Percentiles rank a stretch among this genome's conserved stretches.
Conservation (phyloP, 2,329 filamentous ascomycete species). For the Triangularia verruculosa region DNA sequence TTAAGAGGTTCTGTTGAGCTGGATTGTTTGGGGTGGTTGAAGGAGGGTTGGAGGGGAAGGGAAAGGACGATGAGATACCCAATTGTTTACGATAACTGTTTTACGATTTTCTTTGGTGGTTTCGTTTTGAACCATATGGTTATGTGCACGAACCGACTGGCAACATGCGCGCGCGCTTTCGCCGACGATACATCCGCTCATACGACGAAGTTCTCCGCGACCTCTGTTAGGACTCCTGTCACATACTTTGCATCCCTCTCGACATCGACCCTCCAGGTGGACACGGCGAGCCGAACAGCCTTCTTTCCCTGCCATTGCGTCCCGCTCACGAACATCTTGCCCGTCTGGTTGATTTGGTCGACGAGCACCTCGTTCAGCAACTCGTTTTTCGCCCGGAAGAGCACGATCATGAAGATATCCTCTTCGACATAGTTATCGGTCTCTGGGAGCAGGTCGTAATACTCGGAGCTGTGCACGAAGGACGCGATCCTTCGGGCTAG, state of each 20-base stretch:
- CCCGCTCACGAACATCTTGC: conserved; percentile 78
- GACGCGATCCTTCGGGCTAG: conserved; percentile 66
- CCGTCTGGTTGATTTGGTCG: conserved; percentile 66
- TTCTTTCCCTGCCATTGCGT: conserved; percentile 72
- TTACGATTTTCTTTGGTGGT: background rate
- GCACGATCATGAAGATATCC: conserved; percentile 63
- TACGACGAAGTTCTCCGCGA: conserved; percentile 14
- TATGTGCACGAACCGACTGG: background rate
- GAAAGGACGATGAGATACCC: background rate
- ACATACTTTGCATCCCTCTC: conserved; percentile 66
- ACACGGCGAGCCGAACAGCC: conserved; percentile 80
- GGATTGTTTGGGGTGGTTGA: background rate
- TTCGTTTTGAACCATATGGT: no score
- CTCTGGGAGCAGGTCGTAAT: conserved; percentile 65
- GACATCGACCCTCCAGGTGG: conserved; percentile 76
- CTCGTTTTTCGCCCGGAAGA: conserved; percentile 71
- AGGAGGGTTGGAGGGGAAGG: background rate
- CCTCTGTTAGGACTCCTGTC: conserved; percentile 46
- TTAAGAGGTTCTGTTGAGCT: conserved; percentile 32
- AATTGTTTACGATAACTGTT: background rate
- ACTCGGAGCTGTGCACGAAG: conserved; percentile 58
- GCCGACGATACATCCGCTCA: background rate
- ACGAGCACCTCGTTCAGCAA: conserved; percentile 65
- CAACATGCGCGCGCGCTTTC: background rate
- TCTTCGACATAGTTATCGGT: conserved; percentile 42